A percentile compares a stretch with the other conserved stretches of the same genome.
Conservation (phyloP, 306 rosid species). For the Calophaca sinica region DNA sequence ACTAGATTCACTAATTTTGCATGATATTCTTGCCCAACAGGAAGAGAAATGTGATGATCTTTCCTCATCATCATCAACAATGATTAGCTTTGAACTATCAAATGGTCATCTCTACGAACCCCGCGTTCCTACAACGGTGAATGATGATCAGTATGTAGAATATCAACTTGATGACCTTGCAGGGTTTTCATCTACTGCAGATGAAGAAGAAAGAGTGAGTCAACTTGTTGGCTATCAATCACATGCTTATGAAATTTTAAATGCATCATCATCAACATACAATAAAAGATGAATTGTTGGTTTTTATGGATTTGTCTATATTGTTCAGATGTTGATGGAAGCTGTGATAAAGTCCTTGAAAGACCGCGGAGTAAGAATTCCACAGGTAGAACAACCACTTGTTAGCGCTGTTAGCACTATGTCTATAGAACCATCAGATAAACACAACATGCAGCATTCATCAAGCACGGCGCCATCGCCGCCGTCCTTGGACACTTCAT, state of each 20-base stretch:
- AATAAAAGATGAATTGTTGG: not conserved
- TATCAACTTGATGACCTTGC: slow-evolving; percentile 78
- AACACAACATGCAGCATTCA: slow-evolving; percentile 24
- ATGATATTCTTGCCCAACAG: slow-evolving; percentile 55
- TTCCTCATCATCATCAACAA: slow-evolving; percentile 75
- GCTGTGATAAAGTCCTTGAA: slow-evolving; percentile 72
- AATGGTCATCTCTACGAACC: slow-evolving; percentile 71
- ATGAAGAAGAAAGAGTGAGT: slow-evolving; percentile 87
- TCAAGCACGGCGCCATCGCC: not conserved
- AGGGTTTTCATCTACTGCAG: slow-evolving; percentile 70
- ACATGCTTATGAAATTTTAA: slow-evolving; percentile 38
- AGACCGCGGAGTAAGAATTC: slow-evolving; percentile 50
- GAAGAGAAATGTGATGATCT: slow-evolving; percentile 58
- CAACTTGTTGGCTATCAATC: slow-evolving; percentile 33
- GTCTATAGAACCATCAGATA: slow-evolving; percentile 43
- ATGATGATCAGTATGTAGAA: slow-evolving; percentile 85
- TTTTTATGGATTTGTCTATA: slow-evolving; percentile 28
- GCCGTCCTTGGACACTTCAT: slow-evolving; percentile 40
- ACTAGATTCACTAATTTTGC: slow-evolving; percentile 33
- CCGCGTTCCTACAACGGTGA: slow-evolving; percentile 65
- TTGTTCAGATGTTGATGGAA: slow-evolving; percentile 80
- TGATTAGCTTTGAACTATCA: slow-evolving; percentile 92
- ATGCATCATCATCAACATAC: not conserved
- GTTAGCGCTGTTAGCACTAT: slow-evolving; percentile 41
- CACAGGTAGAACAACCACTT: slow-evolving; percentile 50